Base-by-base conservation (phyloP, 208 protist genomes). In the Trypanosoma cruzi region DNA sequence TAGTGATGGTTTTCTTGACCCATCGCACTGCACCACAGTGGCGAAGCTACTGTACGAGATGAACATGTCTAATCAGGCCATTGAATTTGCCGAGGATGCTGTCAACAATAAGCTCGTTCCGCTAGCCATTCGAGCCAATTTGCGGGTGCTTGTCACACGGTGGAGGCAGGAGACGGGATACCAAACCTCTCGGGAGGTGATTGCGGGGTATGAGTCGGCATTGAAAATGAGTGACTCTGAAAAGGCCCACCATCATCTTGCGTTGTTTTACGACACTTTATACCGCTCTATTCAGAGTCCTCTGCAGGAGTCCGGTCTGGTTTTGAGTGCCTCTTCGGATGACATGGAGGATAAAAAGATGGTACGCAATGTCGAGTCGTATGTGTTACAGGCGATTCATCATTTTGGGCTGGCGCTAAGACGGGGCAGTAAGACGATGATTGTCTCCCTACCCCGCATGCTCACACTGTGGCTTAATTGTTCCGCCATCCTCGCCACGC, bases 401-500 rank as follows among this genome's bases (percentile, higher is more conserved):
- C 84, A 95, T 79, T 99, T 97, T 71, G 96, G 93, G 22, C 24
- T 71, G 13, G 84, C 96, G 22, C 75, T 99, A 7, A 54, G 80
- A 31, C 73, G 84, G 29, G 98, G 97, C 5, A 59, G 71, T 31
- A 76, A 92, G 10, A 97, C 94, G 57, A 79, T 98, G 7, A 97
- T 85, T 34, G 84, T 97, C 28, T 91, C 97, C 13, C 80, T 99
- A 37, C 97, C 98, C 1, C 89, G 97, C 50, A 83, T 99, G 77
- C 75, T 99, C 11, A 98, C 98, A 0, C 63, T 98, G 11, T 99
- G 97, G 94, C 85, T 99, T 0, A 92, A 98, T 67, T 90, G 71
- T 50, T 70, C 87, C 0, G 64, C 69, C 2, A 64, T 54, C 5
- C 72, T 96, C 26, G 36, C 54, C n/a, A 28, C n/a, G 28, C 28